Percentiles rank a stretch among this genome's conserved stretches.
Conservation (phyloP, 139 green algal genomes). For the Spirogloea muscicola region DNA sequence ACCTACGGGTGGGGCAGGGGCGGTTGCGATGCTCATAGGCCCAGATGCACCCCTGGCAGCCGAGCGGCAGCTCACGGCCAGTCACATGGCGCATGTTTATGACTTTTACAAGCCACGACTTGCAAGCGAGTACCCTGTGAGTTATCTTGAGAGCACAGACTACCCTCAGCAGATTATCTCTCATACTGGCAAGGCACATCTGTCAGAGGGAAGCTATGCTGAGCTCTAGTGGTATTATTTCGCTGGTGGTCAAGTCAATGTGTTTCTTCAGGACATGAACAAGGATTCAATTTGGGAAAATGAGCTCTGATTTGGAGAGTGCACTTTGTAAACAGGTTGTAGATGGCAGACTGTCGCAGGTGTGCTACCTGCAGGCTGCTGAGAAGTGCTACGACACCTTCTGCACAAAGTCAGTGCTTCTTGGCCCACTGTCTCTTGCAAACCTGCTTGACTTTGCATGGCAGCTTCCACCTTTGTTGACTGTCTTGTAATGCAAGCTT, state of each 20-base stretch:
- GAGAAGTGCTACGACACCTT: conserved; percentile 53
- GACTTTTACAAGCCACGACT: conserved; percentile 82
- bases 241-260: too few species aligned
- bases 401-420: conserved; percentile 27
- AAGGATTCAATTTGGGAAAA: too few species aligned
- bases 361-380: conserved; percentile 61
- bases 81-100: conserved; percentile 60
- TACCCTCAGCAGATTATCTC: too few species aligned
- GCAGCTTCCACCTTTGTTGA: too few species aligned
- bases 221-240: too few species aligned
- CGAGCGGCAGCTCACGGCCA: conserved; percentile 58
- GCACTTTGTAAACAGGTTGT: too few species aligned
- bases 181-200: too few species aligned
- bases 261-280: too few species aligned
- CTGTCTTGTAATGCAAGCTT: too few species aligned
- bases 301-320: too few species aligned
- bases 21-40: conserved; percentile 81
- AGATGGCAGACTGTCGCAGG: conserved; percentile 58
- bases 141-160: too few species aligned
- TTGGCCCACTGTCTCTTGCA: neutral
- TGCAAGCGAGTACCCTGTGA: conserved; percentile 58
- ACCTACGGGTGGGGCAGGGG: conserved; percentile 70
- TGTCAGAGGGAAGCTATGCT: too few species aligned
- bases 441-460: neutral
- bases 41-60: conserved; percentile 67